phyloP scores from a whole-genome alignment of 208 protist species.

The Trichomonas gallinae region DNA sequence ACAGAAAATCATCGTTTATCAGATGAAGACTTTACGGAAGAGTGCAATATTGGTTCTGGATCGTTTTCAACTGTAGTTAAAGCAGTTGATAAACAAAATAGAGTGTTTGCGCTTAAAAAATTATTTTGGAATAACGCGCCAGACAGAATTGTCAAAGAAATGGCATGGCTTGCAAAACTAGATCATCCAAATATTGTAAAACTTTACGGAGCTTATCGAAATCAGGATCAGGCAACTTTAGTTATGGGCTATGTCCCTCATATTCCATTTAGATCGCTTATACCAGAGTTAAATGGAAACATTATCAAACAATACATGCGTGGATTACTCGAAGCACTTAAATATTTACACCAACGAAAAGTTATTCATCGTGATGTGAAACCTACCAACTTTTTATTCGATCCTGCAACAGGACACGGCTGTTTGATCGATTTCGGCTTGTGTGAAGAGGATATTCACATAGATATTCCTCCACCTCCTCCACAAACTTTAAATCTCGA shows the following conservation, averaged over 20 bases:
- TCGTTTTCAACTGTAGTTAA: neutral
- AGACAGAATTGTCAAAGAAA: neutral
- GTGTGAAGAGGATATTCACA: neutral
- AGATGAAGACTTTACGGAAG: neutral
- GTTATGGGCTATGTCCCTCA: neutral
- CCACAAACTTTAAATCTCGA: neutral
- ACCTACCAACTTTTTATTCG: neutral
- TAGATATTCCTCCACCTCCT: neutral
- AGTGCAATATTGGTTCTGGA: neutral
- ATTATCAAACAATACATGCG: neutral
- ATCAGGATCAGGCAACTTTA: neutral
- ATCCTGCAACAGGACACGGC: neutral
- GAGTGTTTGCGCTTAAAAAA: neutral
- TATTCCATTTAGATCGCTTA: neutral
- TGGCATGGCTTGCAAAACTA: neutral
- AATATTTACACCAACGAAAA: neutral
- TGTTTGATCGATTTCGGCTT: neutral
- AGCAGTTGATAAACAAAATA: neutral
- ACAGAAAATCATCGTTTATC: neutral
- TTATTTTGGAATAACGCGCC: conserved; percentile 3
- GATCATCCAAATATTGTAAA: neutral
- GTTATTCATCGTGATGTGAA: conserved; percentile 15
- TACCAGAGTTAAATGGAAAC: neutral
- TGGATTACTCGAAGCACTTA: neutral
- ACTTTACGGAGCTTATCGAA: neutral